Conservation (phyloP, 257 asterid genomes). For the Galeopsis tetrahit region DNA sequence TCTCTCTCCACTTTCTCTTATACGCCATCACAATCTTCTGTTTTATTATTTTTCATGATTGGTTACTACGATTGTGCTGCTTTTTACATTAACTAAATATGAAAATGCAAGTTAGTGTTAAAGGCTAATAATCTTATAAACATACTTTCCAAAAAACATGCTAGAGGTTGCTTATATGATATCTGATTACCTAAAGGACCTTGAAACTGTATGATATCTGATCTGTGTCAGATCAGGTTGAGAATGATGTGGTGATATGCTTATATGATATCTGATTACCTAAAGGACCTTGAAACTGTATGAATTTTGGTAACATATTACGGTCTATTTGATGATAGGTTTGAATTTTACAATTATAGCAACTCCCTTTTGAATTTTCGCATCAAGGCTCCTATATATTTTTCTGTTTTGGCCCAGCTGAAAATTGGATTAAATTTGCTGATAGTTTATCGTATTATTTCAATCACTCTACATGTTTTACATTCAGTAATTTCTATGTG, state of each 20-base stretch:
- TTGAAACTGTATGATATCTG: neutral
- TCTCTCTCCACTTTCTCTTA: neutral
- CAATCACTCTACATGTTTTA: neutral
- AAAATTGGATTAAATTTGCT: neutral
- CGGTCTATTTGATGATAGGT: slow-evolving; percentile 1
- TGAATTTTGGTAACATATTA: neutral
- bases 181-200: too few species aligned
- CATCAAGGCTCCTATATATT: neutral
- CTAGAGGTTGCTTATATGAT: neutral
- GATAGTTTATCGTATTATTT: slow-evolving; percentile 1
- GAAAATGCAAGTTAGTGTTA: neutral
- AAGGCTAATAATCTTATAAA: slow-evolving; percentile 11
- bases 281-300: slow-evolving; percentile 13
- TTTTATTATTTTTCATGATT: neutral
- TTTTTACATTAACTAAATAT: slow-evolving; percentile 18
- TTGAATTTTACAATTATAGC: slow-evolving; percentile 18
- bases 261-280: slow-evolving; percentile 16
- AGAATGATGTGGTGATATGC: slow-evolving; percentile 19
- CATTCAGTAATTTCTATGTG: neutral
- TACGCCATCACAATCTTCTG: neutral
- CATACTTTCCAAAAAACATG: neutral
- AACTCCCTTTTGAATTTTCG: neutral
- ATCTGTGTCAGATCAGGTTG: slow-evolving; percentile 3
- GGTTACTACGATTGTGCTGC: slow-evolving; percentile 1
- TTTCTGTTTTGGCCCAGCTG: neutral